Percentiles rank a stretch among this genome's conserved stretches.
phyloP scores from a whole-genome alignment of 2,329 filamentous ascomycete species.

The Arthrobotrys sinensis region DNA sequence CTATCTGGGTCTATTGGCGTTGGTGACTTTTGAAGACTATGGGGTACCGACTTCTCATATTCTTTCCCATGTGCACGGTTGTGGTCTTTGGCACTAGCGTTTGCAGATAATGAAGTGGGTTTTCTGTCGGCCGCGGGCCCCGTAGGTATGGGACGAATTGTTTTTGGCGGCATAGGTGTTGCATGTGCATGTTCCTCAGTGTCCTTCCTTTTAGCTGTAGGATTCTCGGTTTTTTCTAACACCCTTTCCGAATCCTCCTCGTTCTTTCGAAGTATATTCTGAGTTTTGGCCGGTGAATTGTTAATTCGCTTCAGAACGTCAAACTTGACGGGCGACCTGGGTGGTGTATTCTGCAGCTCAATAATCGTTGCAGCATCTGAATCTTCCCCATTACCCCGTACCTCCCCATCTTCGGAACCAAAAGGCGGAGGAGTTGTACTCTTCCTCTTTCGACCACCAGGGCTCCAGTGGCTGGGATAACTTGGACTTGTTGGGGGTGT shows the following conservation, averaged over 20 bases:
- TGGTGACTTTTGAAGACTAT: not conserved
- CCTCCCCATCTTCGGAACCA: conserved; percentile 7
- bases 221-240: not conserved
- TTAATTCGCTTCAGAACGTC: not conserved
- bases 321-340: conserved; percentile 13
- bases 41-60: not conserved
- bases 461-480: conserved; percentile 12
- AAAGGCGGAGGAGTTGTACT: not conserved
- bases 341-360: not conserved
- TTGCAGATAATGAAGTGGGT: not conserved
- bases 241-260: not conserved
- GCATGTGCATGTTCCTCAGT: not conserved
- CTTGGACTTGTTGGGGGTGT: conserved; percentile 44
- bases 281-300: not conserved
- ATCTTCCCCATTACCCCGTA: not conserved
- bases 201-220: not conserved
- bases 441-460: not conserved
- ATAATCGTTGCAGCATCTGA: conserved; percentile 3
- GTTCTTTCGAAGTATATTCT: not conserved
- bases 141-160: not conserved
- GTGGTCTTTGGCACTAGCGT: not conserved
- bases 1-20: not conserved
- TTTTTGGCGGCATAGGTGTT: not conserved
- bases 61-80: not conserved
- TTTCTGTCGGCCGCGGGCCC: not conserved